Percentiles rank a stretch among this genome's conserved stretches.
Conservation (phyloP, 306 rosid genomes). For the Canavalia ensiformis region DNA sequence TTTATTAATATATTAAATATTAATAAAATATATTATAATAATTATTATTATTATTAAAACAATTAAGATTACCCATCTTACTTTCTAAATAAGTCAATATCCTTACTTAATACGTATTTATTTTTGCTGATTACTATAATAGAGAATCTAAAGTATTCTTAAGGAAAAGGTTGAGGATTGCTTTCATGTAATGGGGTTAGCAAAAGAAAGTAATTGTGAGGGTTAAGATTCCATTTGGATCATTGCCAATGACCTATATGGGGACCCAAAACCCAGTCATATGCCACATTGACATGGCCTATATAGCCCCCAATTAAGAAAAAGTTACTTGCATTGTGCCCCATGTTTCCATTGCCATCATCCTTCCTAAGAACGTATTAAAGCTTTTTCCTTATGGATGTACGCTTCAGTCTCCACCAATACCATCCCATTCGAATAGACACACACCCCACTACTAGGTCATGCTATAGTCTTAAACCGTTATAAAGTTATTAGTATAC, state of each 20-base stretch:
- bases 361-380: conserved; percentile 49
- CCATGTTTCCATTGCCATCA: conserved; percentile 51
- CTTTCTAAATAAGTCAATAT: background rate
- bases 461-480: conserved; percentile 35
- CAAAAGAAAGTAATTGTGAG: conserved; percentile 44
- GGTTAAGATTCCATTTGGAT: conserved; percentile 66
- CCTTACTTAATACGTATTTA: background rate
- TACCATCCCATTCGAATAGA: conserved; percentile 43
- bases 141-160: conserved; percentile 31
- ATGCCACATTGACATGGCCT: conserved; percentile 53
- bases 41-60: background rate
- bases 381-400: conserved; percentile 48
- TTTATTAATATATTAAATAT: no score
- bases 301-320: conserved; percentile 41
- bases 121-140: background rate
- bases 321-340: conserved; percentile 40
- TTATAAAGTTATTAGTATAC: conserved; percentile 18
- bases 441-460: conserved; percentile 44
- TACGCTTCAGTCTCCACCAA: conserved; percentile 52
- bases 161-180: conserved; percentile 46
- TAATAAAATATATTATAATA: no score
- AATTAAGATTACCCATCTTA: background rate
- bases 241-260: conserved; percentile 48
- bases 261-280: conserved; percentile 62
- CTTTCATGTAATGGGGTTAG: conserved; percentile 39